phyloP scores from a whole-genome alignment of 2,329 filamentous ascomycete species.

The Alternaria triticina region DNA sequence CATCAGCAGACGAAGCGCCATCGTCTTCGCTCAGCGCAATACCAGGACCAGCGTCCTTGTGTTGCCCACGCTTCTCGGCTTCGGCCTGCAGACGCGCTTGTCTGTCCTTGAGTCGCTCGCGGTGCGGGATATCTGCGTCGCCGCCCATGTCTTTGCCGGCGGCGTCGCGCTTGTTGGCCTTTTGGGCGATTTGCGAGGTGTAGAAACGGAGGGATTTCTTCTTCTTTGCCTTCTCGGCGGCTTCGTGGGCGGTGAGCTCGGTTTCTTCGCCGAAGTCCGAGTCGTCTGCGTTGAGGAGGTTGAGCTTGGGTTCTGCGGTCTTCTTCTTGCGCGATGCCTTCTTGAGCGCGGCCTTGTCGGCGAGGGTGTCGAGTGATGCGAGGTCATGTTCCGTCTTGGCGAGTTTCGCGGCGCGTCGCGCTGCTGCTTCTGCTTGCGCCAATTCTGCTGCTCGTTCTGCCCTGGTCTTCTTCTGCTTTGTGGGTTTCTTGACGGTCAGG shows the following conservation, averaged over 20 bases:
- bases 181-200: conserved; percentile 95
- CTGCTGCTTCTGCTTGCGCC: conserved; percentile 61
- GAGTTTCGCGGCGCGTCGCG: conserved; percentile 60
- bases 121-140: conserved; percentile 83
- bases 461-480: conserved; percentile 54
- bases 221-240: conserved; percentile 84
- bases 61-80: conserved; percentile 79
- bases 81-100: conserved; percentile 87
- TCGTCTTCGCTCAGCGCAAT: conserved; percentile 69
- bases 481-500: conserved; percentile 35
- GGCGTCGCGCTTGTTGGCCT: conserved; percentile 81
- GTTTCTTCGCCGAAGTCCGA: conserved; percentile 96
- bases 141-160: conserved; percentile 78
- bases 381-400: conserved; percentile 71
- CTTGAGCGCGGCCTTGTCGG: conserved; percentile 55
- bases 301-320: conserved; percentile 33
- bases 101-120: conserved; percentile 85
- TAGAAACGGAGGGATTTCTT: conserved; percentile 97
- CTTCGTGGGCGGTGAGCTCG: conserved; percentile 74
- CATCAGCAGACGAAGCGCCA: conserved; percentile 72
- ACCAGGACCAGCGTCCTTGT: conserved; percentile 60
- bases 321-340: conserved; percentile 56
- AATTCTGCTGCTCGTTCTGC: conserved; percentile 59
- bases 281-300: conserved; percentile 62
- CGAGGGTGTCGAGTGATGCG: conserved; percentile 71